phyloP scores from a whole-genome alignment of 805 yeast species.

The Pichia paraexigua region DNA sequence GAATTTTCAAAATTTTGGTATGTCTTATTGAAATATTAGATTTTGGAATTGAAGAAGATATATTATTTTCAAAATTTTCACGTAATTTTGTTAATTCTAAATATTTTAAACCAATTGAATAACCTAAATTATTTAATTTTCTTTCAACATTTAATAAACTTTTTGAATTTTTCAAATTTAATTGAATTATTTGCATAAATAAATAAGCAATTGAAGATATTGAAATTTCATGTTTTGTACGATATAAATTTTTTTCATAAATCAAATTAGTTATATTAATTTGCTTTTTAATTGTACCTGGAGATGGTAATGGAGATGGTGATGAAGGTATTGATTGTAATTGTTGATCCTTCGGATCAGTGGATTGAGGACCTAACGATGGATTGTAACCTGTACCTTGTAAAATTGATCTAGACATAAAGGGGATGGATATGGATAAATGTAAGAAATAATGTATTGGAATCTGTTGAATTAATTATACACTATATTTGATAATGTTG shows the following conservation, averaged over 20 bases:
- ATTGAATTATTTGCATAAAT: slow-evolving; percentile 62
- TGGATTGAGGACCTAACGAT: slow-evolving; percentile 23
- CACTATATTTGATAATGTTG: too few relatives aligned
- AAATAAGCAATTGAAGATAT: slow-evolving; percentile 60
- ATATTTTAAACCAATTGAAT: slow-evolving; percentile 64
- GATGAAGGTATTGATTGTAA: neutral
- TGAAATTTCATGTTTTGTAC: slow-evolving; percentile 61
- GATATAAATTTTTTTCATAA: slow-evolving; percentile 61
- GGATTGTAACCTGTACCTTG: slow-evolving; percentile 26
- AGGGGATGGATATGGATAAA: too few relatives aligned
- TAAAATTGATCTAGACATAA: slow-evolving; percentile 12
- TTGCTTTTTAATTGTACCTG: slow-evolving; percentile 7
- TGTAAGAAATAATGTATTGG: too few relatives aligned
- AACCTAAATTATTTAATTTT: slow-evolving; percentile 61
- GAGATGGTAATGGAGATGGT: slow-evolving; percentile 13
- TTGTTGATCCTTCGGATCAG: slow-evolving; percentile 16
- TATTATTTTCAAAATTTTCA: slow-evolving; percentile 41
- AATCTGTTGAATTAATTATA: too few relatives aligned
- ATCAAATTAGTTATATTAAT: slow-evolving; percentile 29
- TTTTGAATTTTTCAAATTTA: slow-evolving; percentile 51
- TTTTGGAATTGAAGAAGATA: slow-evolving; percentile 41
- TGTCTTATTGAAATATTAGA: slow-evolving; percentile 63
- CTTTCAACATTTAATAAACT: slow-evolving; percentile 62
- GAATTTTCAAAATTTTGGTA: slow-evolving; percentile 58
- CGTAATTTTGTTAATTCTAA: slow-evolving; percentile 63